These are phyloP conservation scores for Rhizophagus clarus DNA, from an alignment of 192 early-diverging fungal genomes.

Conservation along the genomic window DNA sequence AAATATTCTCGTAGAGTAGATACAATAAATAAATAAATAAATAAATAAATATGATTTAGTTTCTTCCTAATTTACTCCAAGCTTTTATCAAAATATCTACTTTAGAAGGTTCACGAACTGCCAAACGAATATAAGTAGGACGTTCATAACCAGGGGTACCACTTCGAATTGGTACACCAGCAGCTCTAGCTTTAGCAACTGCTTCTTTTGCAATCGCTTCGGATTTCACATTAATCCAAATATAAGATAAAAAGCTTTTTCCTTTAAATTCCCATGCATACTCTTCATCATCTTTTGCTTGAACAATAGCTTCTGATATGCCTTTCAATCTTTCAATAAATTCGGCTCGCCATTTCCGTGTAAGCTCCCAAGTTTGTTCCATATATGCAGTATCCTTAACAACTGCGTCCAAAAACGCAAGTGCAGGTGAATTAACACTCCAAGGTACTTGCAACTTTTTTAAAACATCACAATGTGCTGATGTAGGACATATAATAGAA, in stretches of 20 bases:
- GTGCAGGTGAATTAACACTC: constrained; percentile 88
- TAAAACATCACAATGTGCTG: constrained; percentile 66
- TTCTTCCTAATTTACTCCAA: constrained; percentile 53
- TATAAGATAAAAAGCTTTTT: constrained; percentile 79
- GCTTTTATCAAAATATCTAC: constrained; percentile 71
- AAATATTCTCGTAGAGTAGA: too few relatives aligned
- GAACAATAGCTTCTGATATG: constrained; percentile 16
- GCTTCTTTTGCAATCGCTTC: constrained; percentile 63
- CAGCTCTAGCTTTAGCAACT: constrained; percentile 63
- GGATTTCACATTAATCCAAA: constrained; percentile 79
- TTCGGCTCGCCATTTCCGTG: constrained; percentile 65
- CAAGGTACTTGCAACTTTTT: constrained; percentile 87
- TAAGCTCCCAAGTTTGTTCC: constrained; percentile 78
- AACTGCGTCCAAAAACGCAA: constrained; percentile 81
- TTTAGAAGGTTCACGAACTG: constrained; percentile 71
- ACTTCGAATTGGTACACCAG: constrained; percentile 84
- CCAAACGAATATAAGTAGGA: constrained; percentile 75
- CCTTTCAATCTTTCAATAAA: constrained; percentile 45
- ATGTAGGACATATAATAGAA: constrained; percentile 85
- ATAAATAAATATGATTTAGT: neutral
- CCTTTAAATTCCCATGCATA: constrained; percentile 71
- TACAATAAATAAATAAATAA: neutral
- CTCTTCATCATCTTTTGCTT: neutral
- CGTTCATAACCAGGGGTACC: constrained; percentile 77
- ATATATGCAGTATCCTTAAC: constrained; percentile 70